phyloP scores from a whole-genome alignment of 805 yeast species.

The Yarrowia sp. region DNA sequence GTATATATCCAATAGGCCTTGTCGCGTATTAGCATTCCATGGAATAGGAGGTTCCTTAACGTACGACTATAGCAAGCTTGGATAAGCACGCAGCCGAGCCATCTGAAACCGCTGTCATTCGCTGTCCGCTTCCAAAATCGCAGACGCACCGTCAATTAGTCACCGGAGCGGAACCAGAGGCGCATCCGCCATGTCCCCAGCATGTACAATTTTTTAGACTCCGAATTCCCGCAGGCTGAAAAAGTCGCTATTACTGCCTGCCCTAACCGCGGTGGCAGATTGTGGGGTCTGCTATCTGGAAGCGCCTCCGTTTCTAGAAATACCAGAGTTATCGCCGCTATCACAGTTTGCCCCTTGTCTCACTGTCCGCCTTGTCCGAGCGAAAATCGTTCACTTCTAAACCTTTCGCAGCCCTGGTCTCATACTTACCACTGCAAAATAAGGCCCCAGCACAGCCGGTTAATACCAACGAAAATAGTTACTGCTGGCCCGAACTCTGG shows the following conservation, averaged over 20 bases:
- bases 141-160: too few relatives aligned
- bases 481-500: background rate
- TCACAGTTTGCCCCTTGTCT: conserved; percentile 9
- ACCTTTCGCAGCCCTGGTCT: background rate
- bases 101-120: too few relatives aligned
- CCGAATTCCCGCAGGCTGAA: background rate
- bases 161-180: background rate
- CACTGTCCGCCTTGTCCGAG: background rate
- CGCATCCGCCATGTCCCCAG: background rate
- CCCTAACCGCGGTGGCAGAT: too few relatives aligned
- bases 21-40: background rate
- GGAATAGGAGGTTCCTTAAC: background rate
- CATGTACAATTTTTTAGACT: background rate
- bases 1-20: background rate
- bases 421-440: background rate
- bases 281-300: too few relatives aligned
- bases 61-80: background rate
- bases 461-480: background rate
- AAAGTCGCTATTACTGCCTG: too few relatives aligned
- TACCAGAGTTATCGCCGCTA: background rate
- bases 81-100: too few relatives aligned
- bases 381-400: background rate
- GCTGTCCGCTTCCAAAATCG: too few relatives aligned
- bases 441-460: background rate
- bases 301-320: background rate